Conservation (phyloP, 1,284 basidiomycete genomes). For the Ganoderma lingzhi region DNA sequence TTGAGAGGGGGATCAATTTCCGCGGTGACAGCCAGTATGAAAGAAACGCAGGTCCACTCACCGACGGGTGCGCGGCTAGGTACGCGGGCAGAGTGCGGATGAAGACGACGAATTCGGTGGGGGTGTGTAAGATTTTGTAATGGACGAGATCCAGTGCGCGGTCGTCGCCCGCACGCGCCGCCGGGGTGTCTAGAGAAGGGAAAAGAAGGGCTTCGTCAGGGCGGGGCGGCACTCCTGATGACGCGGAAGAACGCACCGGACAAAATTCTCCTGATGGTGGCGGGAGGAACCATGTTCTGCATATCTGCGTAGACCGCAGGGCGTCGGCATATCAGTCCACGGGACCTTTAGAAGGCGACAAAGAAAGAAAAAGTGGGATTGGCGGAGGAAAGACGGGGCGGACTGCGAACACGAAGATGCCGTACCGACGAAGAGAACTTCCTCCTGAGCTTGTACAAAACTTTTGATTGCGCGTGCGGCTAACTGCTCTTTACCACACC, state of each 20-base stretch:
- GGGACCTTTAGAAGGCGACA: background rate
- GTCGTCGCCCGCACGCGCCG: constrained; percentile 13
- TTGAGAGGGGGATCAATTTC: constrained; percentile 9
- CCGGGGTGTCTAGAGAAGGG: constrained; percentile 33
- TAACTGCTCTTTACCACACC: constrained; percentile 66
- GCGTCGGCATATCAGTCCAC: constrained; percentile 17
- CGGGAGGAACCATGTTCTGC: constrained; percentile 69
- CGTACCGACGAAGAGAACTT: constrained; percentile 71
- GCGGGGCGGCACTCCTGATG: constrained; percentile 13
- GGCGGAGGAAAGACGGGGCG: constrained; percentile 8
- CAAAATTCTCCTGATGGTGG: constrained; percentile 51
- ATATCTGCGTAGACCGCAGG: constrained; percentile 54
- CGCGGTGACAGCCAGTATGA: constrained; percentile 22
- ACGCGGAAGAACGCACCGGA: constrained; percentile 23
- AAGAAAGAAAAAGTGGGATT: background rate
- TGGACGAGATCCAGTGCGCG: constrained; percentile 48
- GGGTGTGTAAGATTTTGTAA: constrained; percentile 53
- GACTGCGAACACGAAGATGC: constrained; percentile 13
- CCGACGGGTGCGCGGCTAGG: constrained; percentile 55
- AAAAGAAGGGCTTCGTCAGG: constrained; percentile 17
- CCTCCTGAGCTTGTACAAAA: constrained; percentile 54
- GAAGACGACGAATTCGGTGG: constrained; percentile 66
- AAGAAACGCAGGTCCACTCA: constrained; percentile 36
- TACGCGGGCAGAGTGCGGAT: constrained; percentile 60
- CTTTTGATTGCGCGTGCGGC: constrained; percentile 56